A percentile compares a stretch with the other conserved stretches of the same genome.
phyloP scores from a whole-genome alignment of 257 asterid genomes.

The Ehretia macrophylla region DNA sequence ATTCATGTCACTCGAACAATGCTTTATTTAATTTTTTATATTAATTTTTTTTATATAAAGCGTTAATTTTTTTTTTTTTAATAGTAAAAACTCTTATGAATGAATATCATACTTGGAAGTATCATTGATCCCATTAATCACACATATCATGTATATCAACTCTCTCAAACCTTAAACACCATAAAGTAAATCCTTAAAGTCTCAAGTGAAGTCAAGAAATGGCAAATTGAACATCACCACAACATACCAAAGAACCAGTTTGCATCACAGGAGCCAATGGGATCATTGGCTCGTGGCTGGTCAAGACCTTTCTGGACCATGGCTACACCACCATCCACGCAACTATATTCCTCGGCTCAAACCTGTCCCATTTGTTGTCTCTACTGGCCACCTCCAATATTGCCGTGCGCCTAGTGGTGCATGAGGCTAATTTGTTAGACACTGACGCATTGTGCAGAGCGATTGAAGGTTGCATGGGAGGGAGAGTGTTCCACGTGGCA shows the following conservation, averaged over 20 bases:
- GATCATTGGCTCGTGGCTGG: constrained; percentile 83
- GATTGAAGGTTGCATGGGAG: constrained; percentile 61
- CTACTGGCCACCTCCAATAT: constrained; percentile 49
- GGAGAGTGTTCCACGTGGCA: constrained; percentile 92
- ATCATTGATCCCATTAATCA: no score
- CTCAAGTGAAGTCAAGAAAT: no score
- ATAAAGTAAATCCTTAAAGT: no score
- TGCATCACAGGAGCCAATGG: constrained; percentile 97
- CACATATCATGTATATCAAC: no score
- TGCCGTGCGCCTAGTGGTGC: constrained; percentile 41
- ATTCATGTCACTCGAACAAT: no score
- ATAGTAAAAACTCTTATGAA: no score
- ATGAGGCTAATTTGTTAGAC: constrained; percentile 57
- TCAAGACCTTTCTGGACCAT: constrained; percentile 52
- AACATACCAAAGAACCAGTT: constrained; percentile 41
- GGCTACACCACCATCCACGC: constrained; percentile 89
- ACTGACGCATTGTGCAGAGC: constrained; percentile 53
- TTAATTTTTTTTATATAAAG: no score
- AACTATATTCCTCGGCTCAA: constrained; percentile 69
- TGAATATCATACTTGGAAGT: no score
- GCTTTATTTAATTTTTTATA: no score
- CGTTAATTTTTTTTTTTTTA: no score
- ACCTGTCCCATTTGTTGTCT: constrained; percentile 63
- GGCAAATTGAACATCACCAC: not conserved
- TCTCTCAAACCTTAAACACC: no score